Evolutionary conservation across 495 filamentous ascomycete genomes (phyloP).

Genomic region (Aspergillus taichungensis): DNA sequence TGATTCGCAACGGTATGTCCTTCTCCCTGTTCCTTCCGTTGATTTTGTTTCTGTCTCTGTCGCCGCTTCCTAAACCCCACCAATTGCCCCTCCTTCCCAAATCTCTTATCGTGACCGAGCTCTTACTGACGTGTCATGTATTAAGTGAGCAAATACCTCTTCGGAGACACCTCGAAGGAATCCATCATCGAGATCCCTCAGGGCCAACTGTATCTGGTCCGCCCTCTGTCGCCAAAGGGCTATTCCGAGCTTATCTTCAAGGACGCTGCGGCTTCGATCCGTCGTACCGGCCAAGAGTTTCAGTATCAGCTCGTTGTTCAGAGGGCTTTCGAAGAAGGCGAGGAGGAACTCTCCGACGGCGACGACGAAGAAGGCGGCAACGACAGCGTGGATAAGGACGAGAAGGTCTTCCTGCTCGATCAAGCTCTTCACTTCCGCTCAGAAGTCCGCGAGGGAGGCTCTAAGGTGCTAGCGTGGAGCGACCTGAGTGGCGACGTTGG

Average conservation of each 20-base stretch:
- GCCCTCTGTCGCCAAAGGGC: constrained; percentile 89
- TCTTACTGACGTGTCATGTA: constrained; percentile 11
- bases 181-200: constrained; percentile 88
- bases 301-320: constrained; percentile 97
- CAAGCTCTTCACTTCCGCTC: constrained; percentile 81
- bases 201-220: constrained; percentile 94
- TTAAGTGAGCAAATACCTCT: constrained; percentile 82
- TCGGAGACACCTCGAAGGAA: constrained; percentile 87
- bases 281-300: constrained; percentile 84
- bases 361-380: constrained; percentile 72
- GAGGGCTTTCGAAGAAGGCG: constrained; percentile 93
- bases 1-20: constrained; percentile 58
- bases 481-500: constrained; percentile 89
- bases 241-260: constrained; percentile 99
- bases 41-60: not conserved
- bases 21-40: constrained; percentile 12
- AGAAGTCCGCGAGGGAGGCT: constrained; percentile 64
- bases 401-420: constrained; percentile 93
- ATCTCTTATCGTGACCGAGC: not conserved
- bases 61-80: constrained; percentile 16
- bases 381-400: constrained; percentile 72
- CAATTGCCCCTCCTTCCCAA: constrained; percentile 26
- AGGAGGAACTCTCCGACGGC: constrained; percentile 80
- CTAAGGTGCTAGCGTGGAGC: constrained; percentile 85
- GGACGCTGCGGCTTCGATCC: constrained; percentile 84